Evolutionary conservation across 768 basidiomycete genomes (phyloP), one percentile per base, ranked within the genome.

Genomic region (Psilocybe sp.): DNA sequence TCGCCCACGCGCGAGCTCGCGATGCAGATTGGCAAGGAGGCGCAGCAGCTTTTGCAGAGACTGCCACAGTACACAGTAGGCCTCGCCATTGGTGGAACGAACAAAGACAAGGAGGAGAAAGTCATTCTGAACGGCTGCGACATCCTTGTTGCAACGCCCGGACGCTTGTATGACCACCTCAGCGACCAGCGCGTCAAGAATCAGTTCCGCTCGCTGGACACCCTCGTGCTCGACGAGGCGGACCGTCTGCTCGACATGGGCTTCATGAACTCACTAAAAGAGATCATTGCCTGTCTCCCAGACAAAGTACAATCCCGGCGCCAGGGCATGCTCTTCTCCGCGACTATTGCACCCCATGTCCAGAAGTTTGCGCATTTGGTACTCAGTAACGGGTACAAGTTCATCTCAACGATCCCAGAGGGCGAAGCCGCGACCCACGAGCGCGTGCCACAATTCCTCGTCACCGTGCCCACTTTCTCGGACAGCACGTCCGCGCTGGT

Each of bases 1-100:
- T 84, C 87, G 3, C 88, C 88, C 0, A 89, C 88, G 0, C 75
- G 87, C 50, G 88, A 90, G 61, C 66, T 90, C 32, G 87, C 85
- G 2, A n/a, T 50, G 16, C 52, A 60, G 52, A 78, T 88, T 41
- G 74, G 80, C 48, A 82, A 84, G 59, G 77, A 85, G 60, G 88
- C 87, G 3, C 69, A 69, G n/a, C 60, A 59, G 7, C 65, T 82
- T 6, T 52, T 81, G 15, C 50, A 49, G 34, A 40, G 49, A 11
- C 67, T 71, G 28, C 75, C 74, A 47, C 64, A 57, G 14, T 74
- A 74, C 51, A 65, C 62, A n/a, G 77, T 77, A 2, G 69, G 74
- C 41, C 66, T 70, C 32, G 76, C 76, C 16, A 81, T 84, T 8
- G 83, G 83, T 12, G 83, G 83, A 2, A 79, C 76, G 9, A 81